A percentile compares a stretch with the other conserved stretches of the same genome.
Conservation (phyloP, 768 basidiomycete genomes). For the Coprinellus micaceus region DNA sequence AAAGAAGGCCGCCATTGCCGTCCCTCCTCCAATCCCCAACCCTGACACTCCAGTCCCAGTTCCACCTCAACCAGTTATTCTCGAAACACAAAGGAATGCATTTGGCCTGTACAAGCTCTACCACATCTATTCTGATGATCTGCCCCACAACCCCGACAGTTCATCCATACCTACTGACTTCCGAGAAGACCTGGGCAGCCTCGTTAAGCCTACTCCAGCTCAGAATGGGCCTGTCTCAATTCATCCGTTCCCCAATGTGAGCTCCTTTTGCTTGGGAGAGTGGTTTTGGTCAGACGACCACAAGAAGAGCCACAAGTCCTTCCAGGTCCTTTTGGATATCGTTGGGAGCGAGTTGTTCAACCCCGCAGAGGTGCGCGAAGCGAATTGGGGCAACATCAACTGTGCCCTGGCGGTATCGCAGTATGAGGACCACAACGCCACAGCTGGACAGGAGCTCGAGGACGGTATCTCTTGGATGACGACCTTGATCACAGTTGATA, state of each 20-base stretch:
- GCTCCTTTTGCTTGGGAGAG: neutral
- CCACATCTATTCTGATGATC: neutral
- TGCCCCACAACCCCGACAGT: neutral
- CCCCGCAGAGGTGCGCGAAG: neutral
- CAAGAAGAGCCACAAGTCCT: neutral
- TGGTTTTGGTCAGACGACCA: neutral
- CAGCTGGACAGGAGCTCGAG: neutral
- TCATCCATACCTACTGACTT: neutral
- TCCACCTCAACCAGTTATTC: neutral
- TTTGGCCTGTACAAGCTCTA: neutral
- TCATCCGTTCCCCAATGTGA: neutral
- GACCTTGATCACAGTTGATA: neutral
- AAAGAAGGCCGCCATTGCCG: too few species aligned
- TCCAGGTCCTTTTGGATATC: neutral
- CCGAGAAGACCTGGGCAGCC: too few species aligned
- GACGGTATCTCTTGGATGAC: neutral
- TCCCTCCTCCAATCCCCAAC: too few species aligned
- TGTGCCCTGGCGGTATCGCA: neutral
- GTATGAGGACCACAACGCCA: neutral
- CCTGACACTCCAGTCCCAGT: too few species aligned
- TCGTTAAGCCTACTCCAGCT: too few species aligned
- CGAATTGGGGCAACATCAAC: neutral
- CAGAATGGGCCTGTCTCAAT: too few species aligned
- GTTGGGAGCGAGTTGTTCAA: neutral
- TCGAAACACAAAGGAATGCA: too few species aligned